Base-by-base conservation (phyloP, 2,329 filamentous ascomycete genomes). In the Aspergillus vadensis region DNA sequence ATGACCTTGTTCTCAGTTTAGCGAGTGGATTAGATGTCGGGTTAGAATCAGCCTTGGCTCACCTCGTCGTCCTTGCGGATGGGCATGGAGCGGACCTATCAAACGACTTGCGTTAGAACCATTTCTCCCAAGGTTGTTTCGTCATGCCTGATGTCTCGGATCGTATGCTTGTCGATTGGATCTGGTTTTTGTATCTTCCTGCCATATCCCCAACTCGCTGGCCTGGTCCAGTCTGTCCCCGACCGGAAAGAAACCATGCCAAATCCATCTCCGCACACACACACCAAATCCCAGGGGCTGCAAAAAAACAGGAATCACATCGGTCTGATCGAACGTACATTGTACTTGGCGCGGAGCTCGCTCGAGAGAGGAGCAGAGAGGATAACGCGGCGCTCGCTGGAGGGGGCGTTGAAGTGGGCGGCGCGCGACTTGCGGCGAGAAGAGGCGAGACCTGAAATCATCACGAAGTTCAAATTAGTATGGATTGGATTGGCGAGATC, bases 271-370 rank as follows among this genome's bases (percentile, higher is more conserved):
- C 27, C 27, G 10, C 9, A 30, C 39, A 19, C 9, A 32, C 38
- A 36, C 32, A 36, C 30, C 0, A 12, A 32, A 47, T 12, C 21
- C 10, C 17, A n/a, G n/a, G 25, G n/a, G 49, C 10, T 15, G n/a
- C 23, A 15, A 38, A 15, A 51, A 25, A 21, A 38, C 12, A 52
- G 1, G n/a, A 17, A 51, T 17, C 15, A 44, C 9, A n/a, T 52
- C 50, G 30, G 39, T 57, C 32, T 36, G 32, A 36, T 61, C 52
- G 23, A 51, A 79, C 90, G 72, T 86, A 97, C 95, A 83, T 96
- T 96, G 91, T 99, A 91, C 89, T 99, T 95, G 84, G 97, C 93
- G 79, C 92, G 90, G 80, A 99, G 88, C 86, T 99, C 95, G 87
- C 97, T 96, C 86, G 86, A 91, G 73, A 97, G 87, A 75, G 91